Percentiles rank a stretch among this genome's conserved stretches.
Evolutionary conservation across 495 filamentous ascomycete species (phyloP).

Genomic region (Penicillium bovifimosum): DNA sequence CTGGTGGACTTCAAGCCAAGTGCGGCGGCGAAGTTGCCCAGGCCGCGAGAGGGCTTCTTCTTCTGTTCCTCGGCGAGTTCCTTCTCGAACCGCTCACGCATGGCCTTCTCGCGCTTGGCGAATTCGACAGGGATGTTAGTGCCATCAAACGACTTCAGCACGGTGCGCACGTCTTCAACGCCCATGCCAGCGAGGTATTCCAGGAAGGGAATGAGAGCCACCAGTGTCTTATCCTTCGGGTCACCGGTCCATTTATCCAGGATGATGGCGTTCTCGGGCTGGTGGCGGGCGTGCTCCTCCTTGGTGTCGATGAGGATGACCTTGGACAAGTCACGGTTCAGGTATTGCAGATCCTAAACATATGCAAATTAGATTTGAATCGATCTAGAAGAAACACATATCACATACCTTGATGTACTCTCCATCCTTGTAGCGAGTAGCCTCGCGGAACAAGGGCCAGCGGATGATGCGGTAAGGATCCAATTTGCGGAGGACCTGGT

Average conservation of each 20-base stretch:
- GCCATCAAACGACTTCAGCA: constrained; percentile 83
- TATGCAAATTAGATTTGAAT: neutral
- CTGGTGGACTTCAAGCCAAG: constrained; percentile 65
- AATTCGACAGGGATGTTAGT: constrained; percentile 84
- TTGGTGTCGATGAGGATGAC: constrained; percentile 89
- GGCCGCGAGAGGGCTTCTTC: constrained; percentile 51
- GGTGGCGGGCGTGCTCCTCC: constrained; percentile 67
- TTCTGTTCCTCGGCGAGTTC: constrained; percentile 65
- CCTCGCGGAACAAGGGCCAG: constrained; percentile 92
- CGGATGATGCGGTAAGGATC: constrained; percentile 95
- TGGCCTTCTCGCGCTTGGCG: constrained; percentile 75
- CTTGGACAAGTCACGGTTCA: constrained; percentile 92
- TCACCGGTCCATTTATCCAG: constrained; percentile 86
- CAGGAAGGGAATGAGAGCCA: constrained; percentile 87
- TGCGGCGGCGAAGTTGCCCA: constrained; percentile 58
- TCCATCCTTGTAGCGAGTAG: constrained; percentile 89
- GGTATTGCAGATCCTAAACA: constrained; percentile 82
- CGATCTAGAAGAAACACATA: neutral
- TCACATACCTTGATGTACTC: constrained; percentile 85
- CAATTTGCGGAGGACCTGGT: constrained; percentile 84
- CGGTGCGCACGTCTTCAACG: constrained; percentile 72
- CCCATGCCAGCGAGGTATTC: constrained; percentile 96
- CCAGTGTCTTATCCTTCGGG: constrained; percentile 72
- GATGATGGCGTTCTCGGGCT: constrained; percentile 92
- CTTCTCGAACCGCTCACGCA: constrained; percentile 73